Percentiles rank a stretch among this genome's conserved stretches.
phyloP scores from a whole-genome alignment of 345 rosid species.

The Lepidium sativum region DNA sequence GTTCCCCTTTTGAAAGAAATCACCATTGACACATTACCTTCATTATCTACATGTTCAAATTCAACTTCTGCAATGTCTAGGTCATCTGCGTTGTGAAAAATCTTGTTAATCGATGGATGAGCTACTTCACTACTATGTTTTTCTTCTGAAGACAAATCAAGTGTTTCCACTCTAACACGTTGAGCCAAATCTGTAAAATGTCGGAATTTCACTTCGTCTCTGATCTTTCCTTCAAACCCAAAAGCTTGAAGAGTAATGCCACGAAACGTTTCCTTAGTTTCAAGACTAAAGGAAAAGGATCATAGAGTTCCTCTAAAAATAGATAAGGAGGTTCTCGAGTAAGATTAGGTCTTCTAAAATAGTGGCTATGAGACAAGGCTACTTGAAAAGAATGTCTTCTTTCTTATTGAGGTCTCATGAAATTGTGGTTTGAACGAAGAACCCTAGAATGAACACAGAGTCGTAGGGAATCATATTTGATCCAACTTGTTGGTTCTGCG shows the following conservation, averaged over 20 bases:
- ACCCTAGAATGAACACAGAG: not conserved
- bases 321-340: not conserved
- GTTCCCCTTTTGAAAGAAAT: not conserved
- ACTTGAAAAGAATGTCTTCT: not conserved
- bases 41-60: not conserved
- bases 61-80: slow-evolving; percentile 18
- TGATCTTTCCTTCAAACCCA: not conserved
- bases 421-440: not conserved
- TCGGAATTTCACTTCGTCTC: not conserved
- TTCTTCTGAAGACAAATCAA: not conserved
- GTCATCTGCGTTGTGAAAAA: slow-evolving; percentile 10
- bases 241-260: not conserved
- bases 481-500: not conserved
- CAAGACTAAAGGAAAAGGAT: not conserved
- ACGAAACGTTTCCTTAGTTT: not conserved
- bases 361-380: not conserved
- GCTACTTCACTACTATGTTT: no score
- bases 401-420: not conserved
- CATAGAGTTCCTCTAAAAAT: not conserved
- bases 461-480: not conserved
- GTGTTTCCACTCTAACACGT: slow-evolving; percentile 17
- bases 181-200: slow-evolving; percentile 22
- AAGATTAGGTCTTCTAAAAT: not conserved
- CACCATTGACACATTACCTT: slow-evolving; percentile 1
- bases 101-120: no score